Evolutionary conservation across 106 monocot species (phyloP), one percentile per base, ranked within the genome.

Genomic region (Acorus gramineus): DNA sequence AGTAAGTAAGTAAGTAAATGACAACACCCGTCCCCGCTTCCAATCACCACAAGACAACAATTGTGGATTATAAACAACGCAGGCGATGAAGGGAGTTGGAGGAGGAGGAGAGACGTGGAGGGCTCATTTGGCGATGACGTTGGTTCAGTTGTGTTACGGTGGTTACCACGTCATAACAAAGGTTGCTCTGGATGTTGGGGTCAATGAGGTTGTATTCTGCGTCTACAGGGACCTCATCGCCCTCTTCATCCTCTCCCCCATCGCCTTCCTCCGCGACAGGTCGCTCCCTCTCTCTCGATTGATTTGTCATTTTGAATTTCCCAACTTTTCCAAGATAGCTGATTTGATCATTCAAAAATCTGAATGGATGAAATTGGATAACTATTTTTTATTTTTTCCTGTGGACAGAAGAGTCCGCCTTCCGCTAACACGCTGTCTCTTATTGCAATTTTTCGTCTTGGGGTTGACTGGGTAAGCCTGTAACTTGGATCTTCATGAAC

Each of bases 401-500:
- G 2, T 74, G 71, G 47, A 12, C 82, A 87, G 93, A 60, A 82
- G 78, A 61, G 65, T 72, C 42, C 79, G 74, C 3, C 57, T 69
- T 67, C 89, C 83, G 50, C 44, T 93, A 14, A 86, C 80, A 51
- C 79, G 80, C 0, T 79, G 74, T 47, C 81, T 93, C 42, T 69
- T 93, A 47, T 12, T 10, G 47, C 83, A 89, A 50, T 93, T 93
- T 68, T 93, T 93, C 75, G 47, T 93, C 73, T 84, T 93, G 7
- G 89, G 93, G 12, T 66, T 93, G 61, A 89, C 89, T 49, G 93
- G 93, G 93, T 93, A 78, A 69, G 65, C 49, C 28, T 28, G 28
- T 28, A 28, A 28, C 28, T 28, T 28, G 28, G 28, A 28, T 28
- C 28, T 28, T 28, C 28, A 28, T 28, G n/a, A n/a, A n/a, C 28